Base-by-base conservation (phyloP, 805 yeast genomes). In the Saccharomycodes ludwigii region DNA sequence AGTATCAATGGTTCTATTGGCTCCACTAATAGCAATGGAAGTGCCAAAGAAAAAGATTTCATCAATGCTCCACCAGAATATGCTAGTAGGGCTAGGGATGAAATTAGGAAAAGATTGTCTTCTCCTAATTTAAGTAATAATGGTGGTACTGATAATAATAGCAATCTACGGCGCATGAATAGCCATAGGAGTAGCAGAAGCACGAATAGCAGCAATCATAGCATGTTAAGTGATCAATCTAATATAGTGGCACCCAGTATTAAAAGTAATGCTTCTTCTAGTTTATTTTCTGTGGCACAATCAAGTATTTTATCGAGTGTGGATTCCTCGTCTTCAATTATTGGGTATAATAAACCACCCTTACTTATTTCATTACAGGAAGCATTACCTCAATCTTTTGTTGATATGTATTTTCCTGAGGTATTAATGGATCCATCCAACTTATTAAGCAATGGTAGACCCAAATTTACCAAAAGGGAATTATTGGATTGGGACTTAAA, bases 401-500 rank as follows among this genome's bases (percentile, higher is more conserved):
- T 54, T 14, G 74, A 71, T 42, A 71, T 72, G 69, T 75, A 75
- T 46, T 54, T 74, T 0, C 66, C 74, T 2, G 79, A 73, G 36
- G 48, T 71, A 9, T 50, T 68, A 16, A 59, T 62, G 23, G 66
- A 65, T 35, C 62, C 68, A 6, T 38, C 46, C 6, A 47, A 47
- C 17, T 36, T 64, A 15, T 56, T 71, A 24, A 58, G 66, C 8
- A 70, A 70, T 39, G 78, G 79, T 0, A 58, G 84, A 27, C 83
- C 82, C 9, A 49, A 55, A 17, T 76, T 74, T 52, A 74, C 83
- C 0, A 68, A 66, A 38, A 58, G 84, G 32, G 71, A 68, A 11
- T 57, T 79, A 24, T 56, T 73, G 17, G 79, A 76, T 49, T 79
- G 88, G 88, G 74, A 68, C 29, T 46, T 75, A 31, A 79, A 79